Evolutionary conservation across 257 asterid genomes (phyloP), one percentile per base, ranked within the genome.

Genomic region (Misopates orontium): DNA sequence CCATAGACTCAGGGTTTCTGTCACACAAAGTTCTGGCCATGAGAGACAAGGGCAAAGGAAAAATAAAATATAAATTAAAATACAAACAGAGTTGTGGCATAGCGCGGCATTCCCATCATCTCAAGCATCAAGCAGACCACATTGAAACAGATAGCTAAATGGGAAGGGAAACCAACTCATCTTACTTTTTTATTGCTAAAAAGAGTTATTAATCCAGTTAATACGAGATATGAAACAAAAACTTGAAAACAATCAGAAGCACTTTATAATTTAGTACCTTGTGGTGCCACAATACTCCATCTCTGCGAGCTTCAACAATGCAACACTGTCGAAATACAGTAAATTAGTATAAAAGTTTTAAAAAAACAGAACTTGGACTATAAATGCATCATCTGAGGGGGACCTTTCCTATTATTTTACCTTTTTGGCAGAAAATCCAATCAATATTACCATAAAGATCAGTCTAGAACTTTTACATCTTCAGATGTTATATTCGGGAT

Each of bases 261-360:
- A 55, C 52, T n/a, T 41, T 56, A 59, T 22, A 42, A 53, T 10
- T 45, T 19, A 70, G 75, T 81, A 91, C 98, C 98, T 91, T 58
- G 96, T 91, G 73, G 96, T 91, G 62, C 98, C 96, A 75, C 79
- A 86, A 72, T 91, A 91, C 61, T 85, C 98, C 96, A 91, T 87
- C 79, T 82, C 83, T n/a, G 95, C 95, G n/a, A 91, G 95, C 85
- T 80, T 91, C 83, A 86, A 51, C 42, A 91, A 45, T 56, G 96
- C 90, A 41, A 85, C 98, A 78, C 98, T 91, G 85, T 67, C 25
- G 50, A 75, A 14, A 56, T 44, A 60, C 40, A 73, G 16, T 24
- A 36, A 66, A 57, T 44, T 16, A 11, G 24, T 19, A 56, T 44
- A 39, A 44, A 42, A 44, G 45, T 59, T 32, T 22, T 44, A 67